Evolutionary conservation across 352 stramenopile species (phyloP).

Genomic region (Pythium pyrilobum): DNA sequence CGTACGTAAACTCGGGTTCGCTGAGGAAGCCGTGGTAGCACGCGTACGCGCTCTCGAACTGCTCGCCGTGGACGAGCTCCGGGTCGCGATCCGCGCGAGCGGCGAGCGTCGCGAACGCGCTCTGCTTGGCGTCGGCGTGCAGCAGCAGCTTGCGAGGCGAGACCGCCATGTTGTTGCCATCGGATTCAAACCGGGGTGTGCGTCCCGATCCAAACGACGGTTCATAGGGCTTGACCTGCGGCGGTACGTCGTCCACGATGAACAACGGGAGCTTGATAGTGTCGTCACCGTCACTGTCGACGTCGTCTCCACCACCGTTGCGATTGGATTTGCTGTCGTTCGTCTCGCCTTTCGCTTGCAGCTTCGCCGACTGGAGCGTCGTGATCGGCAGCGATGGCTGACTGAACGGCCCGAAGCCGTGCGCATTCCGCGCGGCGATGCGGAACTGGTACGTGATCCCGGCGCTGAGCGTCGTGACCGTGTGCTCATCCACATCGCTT

Average conservation of each 20-base stretch:
- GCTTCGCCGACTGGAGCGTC: conserved; percentile 31
- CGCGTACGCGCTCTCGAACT: conserved; percentile 71
- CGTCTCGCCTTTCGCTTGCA: not conserved
- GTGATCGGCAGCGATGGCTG: conserved; percentile 50
- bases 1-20: conserved; percentile 70
- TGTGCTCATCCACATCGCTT: conserved; percentile 13
- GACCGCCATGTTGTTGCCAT: conserved; percentile 28
- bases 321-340: not conserved
- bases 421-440: conserved; percentile 55
- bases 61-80: conserved; percentile 51
- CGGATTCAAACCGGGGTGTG: conserved; percentile 57
- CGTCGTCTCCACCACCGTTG: not conserved
- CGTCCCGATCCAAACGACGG: conserved; percentile 51
- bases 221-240: conserved; percentile 44
- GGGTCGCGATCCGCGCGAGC: conserved; percentile 39
- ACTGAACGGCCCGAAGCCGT: conserved; percentile 69
- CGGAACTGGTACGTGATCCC: conserved; percentile 84
- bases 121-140: conserved; percentile 17
- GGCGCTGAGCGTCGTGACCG: conserved; percentile 62
- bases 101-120: conserved; percentile 28
- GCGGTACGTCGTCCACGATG: conserved; percentile 29
- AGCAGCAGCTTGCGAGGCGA: conserved; percentile 30
- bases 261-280: conserved; percentile 12
- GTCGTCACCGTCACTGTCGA: conserved; percentile 2
- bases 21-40: conserved; percentile 41